Percentiles rank a stretch among this genome's conserved stretches.
phyloP scores from a whole-genome alignment of 768 basidiomycete species.

The Guyanaporus albipodus region DNA sequence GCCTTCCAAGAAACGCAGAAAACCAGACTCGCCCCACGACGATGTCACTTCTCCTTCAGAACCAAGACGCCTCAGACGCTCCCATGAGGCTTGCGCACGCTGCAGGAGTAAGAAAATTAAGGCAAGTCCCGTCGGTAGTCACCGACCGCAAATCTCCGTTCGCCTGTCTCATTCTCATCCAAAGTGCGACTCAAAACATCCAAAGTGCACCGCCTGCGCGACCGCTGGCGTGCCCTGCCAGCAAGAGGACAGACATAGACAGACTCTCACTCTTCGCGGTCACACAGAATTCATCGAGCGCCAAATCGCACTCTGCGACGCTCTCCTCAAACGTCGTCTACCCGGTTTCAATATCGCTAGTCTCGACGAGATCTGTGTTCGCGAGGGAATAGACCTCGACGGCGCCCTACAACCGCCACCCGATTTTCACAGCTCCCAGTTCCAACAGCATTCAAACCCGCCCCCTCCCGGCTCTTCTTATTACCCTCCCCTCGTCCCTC shows the following conservation, averaged over 20 bases:
- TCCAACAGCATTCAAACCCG: slow-evolving; percentile 22
- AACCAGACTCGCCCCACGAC: slow-evolving; percentile 52
- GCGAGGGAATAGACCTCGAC: slow-evolving; percentile 62
- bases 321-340: slow-evolving; percentile 69
- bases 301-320: slow-evolving; percentile 73
- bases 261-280: slow-evolving; percentile 81
- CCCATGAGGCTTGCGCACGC: slow-evolving; percentile 88
- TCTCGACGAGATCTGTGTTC: slow-evolving; percentile 59
- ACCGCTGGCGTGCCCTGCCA: slow-evolving; percentile 77
- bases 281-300: slow-evolving; percentile 81
- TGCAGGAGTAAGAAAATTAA: slow-evolving; percentile 97
- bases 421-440: slow-evolving; percentile 35
- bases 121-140: slow-evolving; percentile 64
- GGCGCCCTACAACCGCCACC: slow-evolving; percentile 20
- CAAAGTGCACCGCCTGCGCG: slow-evolving; percentile 80
- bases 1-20: slow-evolving; percentile 54
- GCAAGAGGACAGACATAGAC: slow-evolving; percentile 84
- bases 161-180: slow-evolving; percentile 36
- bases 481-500: slow-evolving; percentile 36
- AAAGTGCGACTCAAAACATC: slow-evolving; percentile 94
- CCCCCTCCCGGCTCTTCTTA: slow-evolving; percentile 32
- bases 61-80: slow-evolving; percentile 77
- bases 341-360: slow-evolving; percentile 63
- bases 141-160: slow-evolving; percentile 83
- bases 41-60: slow-evolving; percentile 58